Base-by-base conservation (phyloP, 2,329 filamentous ascomycete genomes). In the Talaromyces sp. region DNA sequence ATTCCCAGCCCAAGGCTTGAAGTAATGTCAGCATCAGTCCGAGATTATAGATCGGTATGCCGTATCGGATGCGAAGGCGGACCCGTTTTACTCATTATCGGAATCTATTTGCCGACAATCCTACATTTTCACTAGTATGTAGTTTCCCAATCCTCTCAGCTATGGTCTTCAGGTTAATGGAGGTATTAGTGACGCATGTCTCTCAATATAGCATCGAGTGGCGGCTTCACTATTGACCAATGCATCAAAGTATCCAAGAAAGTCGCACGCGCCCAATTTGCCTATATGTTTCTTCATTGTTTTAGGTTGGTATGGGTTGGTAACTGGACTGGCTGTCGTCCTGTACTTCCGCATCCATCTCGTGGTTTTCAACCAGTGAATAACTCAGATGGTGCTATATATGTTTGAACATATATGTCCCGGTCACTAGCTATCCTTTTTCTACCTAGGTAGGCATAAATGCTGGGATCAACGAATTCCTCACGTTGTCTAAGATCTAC, bases 281-380 rank as follows among this genome's bases (percentile, higher is more conserved):
- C 68, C 81, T 5, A 74, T 77, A 2, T 72, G 81, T 19, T 75
- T 76, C 11, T 70, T 82, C 19, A 74, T 82, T 41, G 78, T 76
- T 17, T 67, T 82, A 31, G 80, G 81, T 58, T 82, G 81, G 80
- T 81, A 76, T 65, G 73, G 70, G 41, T 81, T 82, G 79, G 79
- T 82, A 35, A 82, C 79, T 1, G 81, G 81, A 7, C 81, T 83
- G 69, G 79, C 79, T 1, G 66, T 83, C 13, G 81, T 83, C 5
- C 75, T 83, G 1, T 83, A 82, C 70, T 84, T 81, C 3, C 78
- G 81, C 19, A 74, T 83, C 5, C 81, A 83, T 68, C 73, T 83
- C 17, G 76, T 83, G 43, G 69, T 82, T 19, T 72, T 73, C 9
- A 78, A 79, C 41, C 73, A 73, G 6, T 71, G 70, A 25, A 69